Conservation (phyloP, 2,329 filamentous ascomycete genomes). For the Exophiala viscosa region DNA sequence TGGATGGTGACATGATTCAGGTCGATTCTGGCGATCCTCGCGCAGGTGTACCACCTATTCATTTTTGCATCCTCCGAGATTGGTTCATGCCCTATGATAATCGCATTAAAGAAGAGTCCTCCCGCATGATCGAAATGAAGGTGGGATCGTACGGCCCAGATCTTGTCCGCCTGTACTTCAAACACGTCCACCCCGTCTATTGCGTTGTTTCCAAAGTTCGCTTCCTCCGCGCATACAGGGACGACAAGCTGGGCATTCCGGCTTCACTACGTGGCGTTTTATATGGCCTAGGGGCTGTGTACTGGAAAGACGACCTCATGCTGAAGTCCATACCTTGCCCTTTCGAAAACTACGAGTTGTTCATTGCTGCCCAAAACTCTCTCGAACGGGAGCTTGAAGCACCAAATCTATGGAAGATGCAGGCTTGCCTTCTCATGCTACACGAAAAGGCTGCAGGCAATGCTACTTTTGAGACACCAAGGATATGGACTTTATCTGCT, state of each 20-base stretch:
- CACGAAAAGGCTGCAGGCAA: slow-evolving; percentile 46
- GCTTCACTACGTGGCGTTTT: slow-evolving; percentile 46
- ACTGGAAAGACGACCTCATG: slow-evolving; percentile 39
- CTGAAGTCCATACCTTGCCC: slow-evolving; percentile 33
- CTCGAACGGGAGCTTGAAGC: slow-evolving; percentile 47
- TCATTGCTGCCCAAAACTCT: slow-evolving; percentile 43
- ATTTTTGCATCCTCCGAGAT: slow-evolving; percentile 46
- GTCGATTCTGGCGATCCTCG: slow-evolving; percentile 38
- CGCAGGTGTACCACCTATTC: slow-evolving; percentile 40
- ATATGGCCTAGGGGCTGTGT: slow-evolving; percentile 44
- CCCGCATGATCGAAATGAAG: slow-evolving; percentile 42
- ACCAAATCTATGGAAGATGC: slow-evolving; percentile 46
- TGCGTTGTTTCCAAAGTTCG: slow-evolving; percentile 46
- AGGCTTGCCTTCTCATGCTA: slow-evolving; percentile 46
- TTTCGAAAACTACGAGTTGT: slow-evolving; percentile 43
- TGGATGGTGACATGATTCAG: slow-evolving; percentile 46
- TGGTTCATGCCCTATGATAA: slow-evolving; percentile 46
- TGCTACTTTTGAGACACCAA: slow-evolving; percentile 47
- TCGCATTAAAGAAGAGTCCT: slow-evolving; percentile 37
- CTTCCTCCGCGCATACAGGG: slow-evolving; percentile 40
- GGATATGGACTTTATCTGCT: slow-evolving; percentile 44
- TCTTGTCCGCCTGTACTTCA: slow-evolving; percentile 46
- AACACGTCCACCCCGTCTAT: slow-evolving; percentile 45
- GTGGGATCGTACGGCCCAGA: slow-evolving; percentile 41
- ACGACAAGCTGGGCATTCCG: slow-evolving; percentile 40